Base-by-base conservation (phyloP, 176 grass and related monocot genomes). In the Carex kokanica region DNA sequence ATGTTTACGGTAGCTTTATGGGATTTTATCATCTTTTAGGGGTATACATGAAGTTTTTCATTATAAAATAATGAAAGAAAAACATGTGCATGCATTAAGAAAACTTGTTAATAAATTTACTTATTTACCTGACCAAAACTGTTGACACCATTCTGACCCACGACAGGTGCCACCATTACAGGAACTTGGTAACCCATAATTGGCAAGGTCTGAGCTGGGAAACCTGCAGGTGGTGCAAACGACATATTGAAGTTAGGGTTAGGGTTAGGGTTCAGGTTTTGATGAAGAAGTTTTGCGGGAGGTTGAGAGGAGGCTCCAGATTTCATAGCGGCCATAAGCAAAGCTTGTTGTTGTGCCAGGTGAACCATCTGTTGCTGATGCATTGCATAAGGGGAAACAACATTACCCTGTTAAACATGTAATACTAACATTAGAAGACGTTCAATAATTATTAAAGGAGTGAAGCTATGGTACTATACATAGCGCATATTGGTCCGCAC, bases 351-450 rank as follows among this genome's bases (percentile, higher is more conserved):
- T 78, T 99, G 93, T 16, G 90, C 84, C 74, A 99, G 87, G 83
- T 92, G 90, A 18, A 90, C 88, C 66, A 99, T 87, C 78, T 99
- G 97, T 87, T 99, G 97, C 49, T 99, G 97, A 78, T 99, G 97
- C 69, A 82, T 55, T 59, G 91, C 83, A 27, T 93, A 99, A 6
- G 97, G 97, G 64, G 93, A 99, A 23, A 94, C 90, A 84, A 94
- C 90, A 85, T 95, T 99, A 23, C 91, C 90, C 97, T 99, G 89
- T 78, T 90, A 88, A 82, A 74, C 49, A 91, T 5, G 63, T 65
- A 67, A 32, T 17, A 62, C 60, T 73, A 20, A 45, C 5, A 74
- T 77, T 15, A 77, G 24, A 77, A 55, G 5, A 4, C 51, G 32
- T 56, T 77, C 49, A 77, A 6, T 77, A 31, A 15, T 17, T 9